Conservation (phyloP, 495 filamentous ascomycete genomes). For the Penicillium desertorum region DNA sequence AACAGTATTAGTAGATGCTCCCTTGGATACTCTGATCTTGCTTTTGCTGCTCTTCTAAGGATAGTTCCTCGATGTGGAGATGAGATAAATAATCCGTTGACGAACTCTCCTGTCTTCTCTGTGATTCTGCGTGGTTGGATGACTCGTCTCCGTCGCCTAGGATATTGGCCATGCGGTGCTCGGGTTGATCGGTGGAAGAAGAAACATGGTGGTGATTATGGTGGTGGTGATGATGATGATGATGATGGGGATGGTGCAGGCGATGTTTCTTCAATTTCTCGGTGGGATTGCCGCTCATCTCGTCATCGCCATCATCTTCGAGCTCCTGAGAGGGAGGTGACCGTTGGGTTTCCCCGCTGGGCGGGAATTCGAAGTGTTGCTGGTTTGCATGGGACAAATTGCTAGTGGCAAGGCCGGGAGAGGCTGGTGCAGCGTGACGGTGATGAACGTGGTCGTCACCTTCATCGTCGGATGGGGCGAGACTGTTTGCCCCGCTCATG, state of each 20-base stretch:
- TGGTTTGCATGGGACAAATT: slow-evolving; percentile 7
- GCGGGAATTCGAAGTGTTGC: slow-evolving; percentile 10
- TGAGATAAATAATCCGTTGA: slow-evolving; percentile 4
- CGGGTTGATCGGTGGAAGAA: slow-evolving; percentile 30
- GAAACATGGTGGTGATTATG: slow-evolving; percentile 16
- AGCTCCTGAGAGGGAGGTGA: slow-evolving; percentile 36
- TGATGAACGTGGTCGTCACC: slow-evolving; percentile 24
- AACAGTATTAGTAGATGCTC: slow-evolving; percentile 37
- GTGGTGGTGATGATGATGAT: slow-evolving; percentile 30
- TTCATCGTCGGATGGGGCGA: slow-evolving; percentile 45
- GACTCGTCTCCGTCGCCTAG: slow-evolving; percentile 35
- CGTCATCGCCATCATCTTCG: slow-evolving; percentile 53
- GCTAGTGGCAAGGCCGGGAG: slow-evolving; percentile 1
- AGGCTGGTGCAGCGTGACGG: slow-evolving; percentile 6
- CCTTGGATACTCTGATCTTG: slow-evolving; percentile 42
- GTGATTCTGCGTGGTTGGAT: slow-evolving; percentile 15
- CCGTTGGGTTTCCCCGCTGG: slow-evolving; percentile 15
- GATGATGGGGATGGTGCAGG: slow-evolving; percentile 29
- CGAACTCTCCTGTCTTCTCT: slow-evolving; percentile 6
- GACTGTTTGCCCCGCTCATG: slow-evolving; percentile 43
- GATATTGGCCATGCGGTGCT: slow-evolving; percentile 45
- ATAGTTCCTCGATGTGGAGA: slow-evolving; percentile 12
- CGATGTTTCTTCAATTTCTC: slow-evolving; percentile 28
- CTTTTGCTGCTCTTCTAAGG: slow-evolving; percentile 30
- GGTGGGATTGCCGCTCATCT: slow-evolving; percentile 40